phyloP scores from a whole-genome alignment of 257 asterid genomes.

The Fraxinus excelsior region DNA sequence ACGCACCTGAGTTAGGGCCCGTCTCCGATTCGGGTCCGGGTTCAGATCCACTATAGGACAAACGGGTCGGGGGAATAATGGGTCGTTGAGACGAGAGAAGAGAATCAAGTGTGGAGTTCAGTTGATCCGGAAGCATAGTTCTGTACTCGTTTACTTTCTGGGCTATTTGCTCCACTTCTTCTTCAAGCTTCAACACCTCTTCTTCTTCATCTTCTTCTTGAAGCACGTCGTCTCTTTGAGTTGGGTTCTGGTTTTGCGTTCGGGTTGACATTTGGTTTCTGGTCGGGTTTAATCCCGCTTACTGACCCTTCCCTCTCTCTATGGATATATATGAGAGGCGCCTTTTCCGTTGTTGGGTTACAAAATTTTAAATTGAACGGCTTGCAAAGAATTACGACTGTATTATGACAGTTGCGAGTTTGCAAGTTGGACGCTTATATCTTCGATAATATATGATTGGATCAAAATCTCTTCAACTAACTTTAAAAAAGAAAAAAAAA shows the following conservation, averaged over 20 bases:
- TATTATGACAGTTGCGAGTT: no score
- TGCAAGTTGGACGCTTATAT: no score
- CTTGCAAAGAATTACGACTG: no score
- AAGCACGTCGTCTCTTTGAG: constrained; percentile 19
- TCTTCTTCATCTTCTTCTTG: constrained; percentile 5
- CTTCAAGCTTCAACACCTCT: constrained; percentile 23
- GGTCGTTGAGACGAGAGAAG: constrained; percentile 39
- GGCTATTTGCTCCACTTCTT: constrained; percentile 38
- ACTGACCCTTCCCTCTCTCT: not conserved
- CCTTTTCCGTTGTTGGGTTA: not conserved
- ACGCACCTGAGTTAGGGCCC: not conserved
- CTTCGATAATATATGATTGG: no score
- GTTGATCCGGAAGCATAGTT: constrained; percentile 32
- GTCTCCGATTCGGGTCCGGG: constrained; percentile 16
- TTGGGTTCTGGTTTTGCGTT: constrained; percentile 4
- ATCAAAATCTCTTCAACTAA: no score
- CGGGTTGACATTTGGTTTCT: constrained; percentile 23
- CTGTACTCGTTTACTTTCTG: constrained; percentile 32
- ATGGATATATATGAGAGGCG: no score
- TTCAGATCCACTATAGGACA: constrained; percentile 20
- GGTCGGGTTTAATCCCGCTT: not conserved
- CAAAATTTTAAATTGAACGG: no score
- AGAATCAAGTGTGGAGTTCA: constrained; percentile 34
- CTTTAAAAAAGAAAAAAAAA: no score
- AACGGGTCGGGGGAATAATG: constrained; percentile 3